Conservation (phyloP, 495 filamentous ascomycete genomes). For the Talaromyces thailandensis region DNA sequence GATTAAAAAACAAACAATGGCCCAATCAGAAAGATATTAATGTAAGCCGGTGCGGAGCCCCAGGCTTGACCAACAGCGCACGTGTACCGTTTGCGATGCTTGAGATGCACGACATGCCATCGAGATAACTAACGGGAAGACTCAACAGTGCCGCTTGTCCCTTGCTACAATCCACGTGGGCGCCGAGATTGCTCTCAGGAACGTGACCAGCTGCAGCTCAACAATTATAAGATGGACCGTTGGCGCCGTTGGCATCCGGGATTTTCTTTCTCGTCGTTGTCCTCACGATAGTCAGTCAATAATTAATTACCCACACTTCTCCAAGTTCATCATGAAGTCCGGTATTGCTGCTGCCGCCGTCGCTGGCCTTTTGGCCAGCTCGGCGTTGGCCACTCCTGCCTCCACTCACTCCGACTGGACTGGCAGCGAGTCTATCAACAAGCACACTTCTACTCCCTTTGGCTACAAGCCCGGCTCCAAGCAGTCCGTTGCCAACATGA, state of each 20-base stretch:
- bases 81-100: neutral
- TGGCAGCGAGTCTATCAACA: neutral
- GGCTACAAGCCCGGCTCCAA: constrained; percentile 10
- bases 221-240: neutral
- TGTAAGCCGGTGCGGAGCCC: neutral
- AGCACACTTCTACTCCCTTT: neutral
- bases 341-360: constrained; percentile 4
- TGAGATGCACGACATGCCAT: neutral
- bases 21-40: neutral
- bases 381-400: constrained; percentile 2
- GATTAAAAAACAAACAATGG: neutral
- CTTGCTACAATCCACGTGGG: neutral
- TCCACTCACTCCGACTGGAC: neutral
- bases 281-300: no score
- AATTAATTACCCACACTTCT: neutral
- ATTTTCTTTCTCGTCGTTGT: neutral
- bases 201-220: neutral
- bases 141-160: no score
- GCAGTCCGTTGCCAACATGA: constrained; percentile 14
- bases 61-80: neutral
- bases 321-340: constrained; percentile 2
- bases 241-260: neutral
- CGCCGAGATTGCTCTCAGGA: neutral
- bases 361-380: constrained; percentile 6
- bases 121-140: no score